A percentile compares a stretch with the other conserved stretches of the same genome.
Evolutionary conservation across 2,329 filamentous ascomycete genomes (phyloP).

Genomic region (Thelonectria olida): DNA sequence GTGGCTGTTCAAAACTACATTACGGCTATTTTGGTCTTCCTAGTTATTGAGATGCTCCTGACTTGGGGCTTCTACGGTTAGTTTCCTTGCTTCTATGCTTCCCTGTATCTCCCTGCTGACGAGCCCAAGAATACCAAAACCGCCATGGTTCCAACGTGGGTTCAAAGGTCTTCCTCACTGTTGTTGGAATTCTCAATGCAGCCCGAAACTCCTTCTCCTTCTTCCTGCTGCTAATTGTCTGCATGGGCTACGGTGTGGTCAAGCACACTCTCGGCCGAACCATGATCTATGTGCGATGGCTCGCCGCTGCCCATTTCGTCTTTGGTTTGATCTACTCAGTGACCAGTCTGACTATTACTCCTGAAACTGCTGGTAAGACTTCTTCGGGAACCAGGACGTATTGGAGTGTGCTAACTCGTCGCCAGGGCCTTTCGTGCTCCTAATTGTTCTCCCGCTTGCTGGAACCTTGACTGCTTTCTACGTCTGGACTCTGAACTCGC

Average conservation of each 20-base stretch:
- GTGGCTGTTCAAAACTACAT: slow-evolving; percentile 99
- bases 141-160: slow-evolving; percentile 84
- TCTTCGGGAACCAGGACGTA: neutral
- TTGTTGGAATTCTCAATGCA: slow-evolving; percentile 93
- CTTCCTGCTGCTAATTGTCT: slow-evolving; percentile 96
- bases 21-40: slow-evolving; percentile 92
- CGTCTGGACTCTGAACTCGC: slow-evolving; percentile 96
- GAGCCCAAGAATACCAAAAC: slow-evolving; percentile 82
- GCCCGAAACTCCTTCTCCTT: slow-evolving; percentile 98
- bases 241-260: slow-evolving; percentile 99
- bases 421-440: slow-evolving; percentile 83
- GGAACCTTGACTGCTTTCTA: slow-evolving; percentile 96
- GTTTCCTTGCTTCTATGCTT: slow-evolving; percentile 30
- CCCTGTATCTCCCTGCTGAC: slow-evolving; percentile 41
- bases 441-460: slow-evolving; percentile 92
- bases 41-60: slow-evolving; percentile 96
- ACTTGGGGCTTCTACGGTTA: slow-evolving; percentile 97
- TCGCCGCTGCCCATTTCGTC: slow-evolving; percentile 91
- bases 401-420: slow-evolving; percentile 29
- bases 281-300: slow-evolving; percentile 92
- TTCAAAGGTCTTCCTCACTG: slow-evolving; percentile 85
- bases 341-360: slow-evolving; percentile 86
- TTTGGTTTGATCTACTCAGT: slow-evolving; percentile 95
- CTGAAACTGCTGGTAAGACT: slow-evolving; percentile 78
- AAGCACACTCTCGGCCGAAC: slow-evolving; percentile 91